Evolutionary conservation across 208 protist genomes (phyloP).

Genomic region (Naegleria lovaniensis): DNA sequence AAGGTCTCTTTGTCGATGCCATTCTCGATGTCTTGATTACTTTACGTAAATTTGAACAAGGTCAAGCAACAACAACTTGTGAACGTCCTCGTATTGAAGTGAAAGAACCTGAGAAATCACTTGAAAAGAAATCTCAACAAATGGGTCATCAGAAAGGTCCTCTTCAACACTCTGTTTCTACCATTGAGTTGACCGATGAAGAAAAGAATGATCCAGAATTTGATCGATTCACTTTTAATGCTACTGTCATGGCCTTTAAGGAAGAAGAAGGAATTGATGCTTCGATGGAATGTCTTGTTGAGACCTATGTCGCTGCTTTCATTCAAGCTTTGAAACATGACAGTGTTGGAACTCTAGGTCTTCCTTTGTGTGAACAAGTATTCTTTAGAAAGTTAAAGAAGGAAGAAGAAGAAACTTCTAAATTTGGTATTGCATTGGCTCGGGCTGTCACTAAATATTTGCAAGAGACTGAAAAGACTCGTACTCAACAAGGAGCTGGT

Average conservation of each 20-base stretch:
- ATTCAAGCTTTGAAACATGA: slow-evolving; percentile 8
- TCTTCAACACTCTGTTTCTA: not conserved
- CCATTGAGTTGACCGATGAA: not conserved
- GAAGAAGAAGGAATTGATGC: slow-evolving; percentile 3
- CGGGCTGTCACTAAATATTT: not conserved
- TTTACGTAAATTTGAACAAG: not conserved
- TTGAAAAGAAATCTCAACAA: not conserved
- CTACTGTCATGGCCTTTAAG: not conserved
- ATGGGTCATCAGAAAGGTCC: not conserved
- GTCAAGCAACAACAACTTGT: not conserved
- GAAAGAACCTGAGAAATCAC: not conserved
- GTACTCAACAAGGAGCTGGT: not conserved
- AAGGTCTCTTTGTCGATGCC: not conserved
- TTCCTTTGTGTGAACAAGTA: not conserved
- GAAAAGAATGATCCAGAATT: not conserved
- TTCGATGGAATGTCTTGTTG: not conserved
- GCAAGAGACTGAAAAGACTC: not conserved
- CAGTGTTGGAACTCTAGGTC: not conserved
- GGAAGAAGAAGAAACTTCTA: not conserved
- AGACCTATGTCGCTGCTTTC: not conserved
- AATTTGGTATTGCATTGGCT: not conserved
- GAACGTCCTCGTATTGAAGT: not conserved
- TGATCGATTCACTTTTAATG: not conserved
- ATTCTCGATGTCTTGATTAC: not conserved
- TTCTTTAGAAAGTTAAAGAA: slow-evolving; percentile 2